A percentile compares a stretch with the other conserved stretches of the same genome.
Evolutionary conservation across 768 basidiomycete genomes (phyloP).

Genomic region (Tricholoma hemisulphureum): DNA sequence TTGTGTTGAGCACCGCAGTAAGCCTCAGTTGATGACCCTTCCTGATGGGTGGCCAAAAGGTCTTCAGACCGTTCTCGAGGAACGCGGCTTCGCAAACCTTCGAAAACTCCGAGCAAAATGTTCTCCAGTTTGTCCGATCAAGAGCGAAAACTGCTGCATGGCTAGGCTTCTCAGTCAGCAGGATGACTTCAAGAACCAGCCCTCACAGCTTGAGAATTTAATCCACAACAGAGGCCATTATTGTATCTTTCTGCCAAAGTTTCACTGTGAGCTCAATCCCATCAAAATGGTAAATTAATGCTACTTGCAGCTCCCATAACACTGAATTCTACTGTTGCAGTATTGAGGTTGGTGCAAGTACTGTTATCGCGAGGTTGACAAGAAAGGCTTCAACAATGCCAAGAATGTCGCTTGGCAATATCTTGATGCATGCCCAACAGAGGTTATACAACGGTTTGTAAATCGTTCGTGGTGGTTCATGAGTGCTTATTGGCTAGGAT

Average conservation of each 20-base stretch:
- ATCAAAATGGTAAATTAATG: no score
- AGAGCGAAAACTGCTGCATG: constrained; percentile 35
- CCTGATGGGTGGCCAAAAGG: constrained; percentile 32
- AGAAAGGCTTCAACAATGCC: no score
- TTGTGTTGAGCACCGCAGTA: constrained; percentile 34
- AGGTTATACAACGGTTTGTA: no score
- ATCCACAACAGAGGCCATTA: no score
- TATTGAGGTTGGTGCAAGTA: no score
- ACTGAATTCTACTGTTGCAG: no score
- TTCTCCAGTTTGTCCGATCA: constrained; percentile 33
- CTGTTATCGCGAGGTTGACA: no score
- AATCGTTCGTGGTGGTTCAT: constrained; percentile 31
- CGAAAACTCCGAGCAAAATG: constrained; percentile 32
- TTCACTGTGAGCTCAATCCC: no score
- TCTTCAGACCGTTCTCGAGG: constrained; percentile 34
- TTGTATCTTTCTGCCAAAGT: no score
- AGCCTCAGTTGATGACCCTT: constrained; percentile 25
- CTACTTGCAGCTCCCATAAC: no score
- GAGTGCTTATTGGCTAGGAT: constrained; percentile 32
- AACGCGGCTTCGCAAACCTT: constrained; percentile 41
- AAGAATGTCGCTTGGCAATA: no score
- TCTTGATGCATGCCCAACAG: no score
- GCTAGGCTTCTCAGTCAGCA: constrained; percentile 36
- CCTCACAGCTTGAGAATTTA: constrained; percentile 30
- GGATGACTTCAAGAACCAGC: constrained; percentile 39